Conservation (phyloP, 148 eudicot genomes). For the Suaeda aralocaspica region DNA sequence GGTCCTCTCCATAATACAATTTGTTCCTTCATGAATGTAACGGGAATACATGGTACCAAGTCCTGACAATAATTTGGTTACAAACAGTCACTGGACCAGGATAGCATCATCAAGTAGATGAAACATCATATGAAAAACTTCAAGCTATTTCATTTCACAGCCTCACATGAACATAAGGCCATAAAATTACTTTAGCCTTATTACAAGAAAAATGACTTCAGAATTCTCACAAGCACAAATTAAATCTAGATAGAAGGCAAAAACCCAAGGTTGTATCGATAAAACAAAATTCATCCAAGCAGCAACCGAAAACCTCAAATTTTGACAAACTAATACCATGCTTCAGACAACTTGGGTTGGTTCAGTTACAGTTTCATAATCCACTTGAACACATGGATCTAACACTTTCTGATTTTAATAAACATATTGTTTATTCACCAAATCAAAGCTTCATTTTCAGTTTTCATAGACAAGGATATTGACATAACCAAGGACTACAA, state of each 20-base stretch:
- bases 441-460: no score
- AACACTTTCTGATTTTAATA: no score
- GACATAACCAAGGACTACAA: no score
- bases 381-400: no score
- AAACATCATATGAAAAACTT: not conserved
- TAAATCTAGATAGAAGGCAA: not conserved
- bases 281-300: not conserved
- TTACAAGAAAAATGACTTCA: not conserved
- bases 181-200: no score
- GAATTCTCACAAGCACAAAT: not conserved
- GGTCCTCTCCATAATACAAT: conserved; percentile 85
- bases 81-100: not conserved
- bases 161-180: no score
- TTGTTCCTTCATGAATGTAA: conserved; percentile 81
- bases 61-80: conserved; percentile 40
- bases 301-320: not conserved
- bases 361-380: not conserved
- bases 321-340: not conserved
- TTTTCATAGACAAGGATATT: no score
- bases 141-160: not conserved
- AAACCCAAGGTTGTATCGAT: not conserved
- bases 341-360: not conserved
- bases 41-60: conserved; percentile 75
- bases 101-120: not conserved
- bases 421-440: no score